Base-by-base conservation (phyloP, 441 rosid genomes). In the Erysimum pusillum region DNA sequence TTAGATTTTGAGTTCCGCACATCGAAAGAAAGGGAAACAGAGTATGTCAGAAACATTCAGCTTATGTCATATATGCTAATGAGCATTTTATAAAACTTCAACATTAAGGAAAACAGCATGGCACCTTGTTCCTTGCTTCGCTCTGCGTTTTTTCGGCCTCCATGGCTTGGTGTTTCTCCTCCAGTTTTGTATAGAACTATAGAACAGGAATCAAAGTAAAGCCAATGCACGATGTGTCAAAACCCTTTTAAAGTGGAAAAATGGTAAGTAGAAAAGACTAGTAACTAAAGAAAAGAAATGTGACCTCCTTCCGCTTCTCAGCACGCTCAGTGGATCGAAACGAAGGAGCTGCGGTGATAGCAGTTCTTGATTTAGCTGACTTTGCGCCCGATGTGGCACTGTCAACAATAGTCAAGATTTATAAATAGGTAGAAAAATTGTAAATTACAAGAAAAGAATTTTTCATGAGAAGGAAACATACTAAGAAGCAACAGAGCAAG, bases 221-320 rank as follows among this genome's bases (percentile, higher is more conserved):
- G 18, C 28, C 68, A 51, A 44, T 20, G 12, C 51, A 61, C 3
- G 17, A 5, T 44, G 63, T 57, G 56, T 31, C n/a, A 63, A 61
- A 73, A 32, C 14, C 38, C 44, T 64, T 35, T 17, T 8, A 59
- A 9, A 34, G 35, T 20, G 10, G 2, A n/a, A 56, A 44, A 44
- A 45, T 15, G 57, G 6, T 63, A 62, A 20, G 61, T 39, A 15
- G 49, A 63, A 69, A 11, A 20, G 22, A 58, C 31, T 18, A 36
- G 59, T n/a, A 46, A 44, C 35, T 66, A 39, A 7, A 20, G 32
- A 5, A 32, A 46, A 15, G 1, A 10, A 69, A 69, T 60, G 54
- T 42, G 63, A 95, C 99, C 99, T 95, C 97, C 80, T 69, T 90
- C 51, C 98, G 81, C 83, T 91, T 95, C 86, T 90, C 96, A 14